Percentiles rank a stretch among this genome's conserved stretches.
Conservation (phyloP, 2,329 filamentous ascomycete genomes). For the Talaromyces sp. region DNA sequence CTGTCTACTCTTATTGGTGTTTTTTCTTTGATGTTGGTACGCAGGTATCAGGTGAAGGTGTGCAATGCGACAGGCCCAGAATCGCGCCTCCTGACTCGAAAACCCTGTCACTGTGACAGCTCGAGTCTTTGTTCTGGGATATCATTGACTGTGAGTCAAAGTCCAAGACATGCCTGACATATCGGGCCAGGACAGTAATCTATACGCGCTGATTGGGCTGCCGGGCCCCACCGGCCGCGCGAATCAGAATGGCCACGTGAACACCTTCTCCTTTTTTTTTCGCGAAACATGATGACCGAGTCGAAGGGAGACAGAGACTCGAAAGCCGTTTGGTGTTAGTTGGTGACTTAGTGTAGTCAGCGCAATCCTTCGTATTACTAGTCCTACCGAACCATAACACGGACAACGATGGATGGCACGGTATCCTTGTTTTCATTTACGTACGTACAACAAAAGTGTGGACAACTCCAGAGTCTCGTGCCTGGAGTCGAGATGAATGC, state of each 20-base stretch:
- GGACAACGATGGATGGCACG: background rate
- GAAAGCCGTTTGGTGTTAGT: background rate
- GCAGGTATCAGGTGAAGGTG: background rate
- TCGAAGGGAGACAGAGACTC: background rate
- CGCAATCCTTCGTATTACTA: background rate
- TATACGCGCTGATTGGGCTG: background rate
- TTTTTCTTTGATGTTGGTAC: background rate
- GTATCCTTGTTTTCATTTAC: background rate
- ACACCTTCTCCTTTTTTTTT: background rate
- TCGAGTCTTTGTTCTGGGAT: background rate
- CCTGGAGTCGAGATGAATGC: background rate
- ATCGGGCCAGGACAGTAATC: background rate
- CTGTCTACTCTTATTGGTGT: background rate
- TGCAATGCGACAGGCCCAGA: background rate
- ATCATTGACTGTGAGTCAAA: background rate
- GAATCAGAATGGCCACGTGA: constrained; percentile 8
- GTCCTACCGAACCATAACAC: background rate
- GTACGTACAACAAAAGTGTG: background rate
- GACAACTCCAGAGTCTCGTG: background rate
- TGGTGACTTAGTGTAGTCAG: background rate
- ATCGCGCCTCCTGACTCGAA: background rate
- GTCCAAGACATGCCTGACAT: background rate
- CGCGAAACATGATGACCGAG: background rate
- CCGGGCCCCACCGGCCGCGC: background rate
- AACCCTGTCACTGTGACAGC: constrained; percentile 5